These are phyloP conservation scores for Melampsora abietis-canadensis DNA, from an alignment of 1,284 basidiomycete species.

Conservation along the genomic window DNA sequence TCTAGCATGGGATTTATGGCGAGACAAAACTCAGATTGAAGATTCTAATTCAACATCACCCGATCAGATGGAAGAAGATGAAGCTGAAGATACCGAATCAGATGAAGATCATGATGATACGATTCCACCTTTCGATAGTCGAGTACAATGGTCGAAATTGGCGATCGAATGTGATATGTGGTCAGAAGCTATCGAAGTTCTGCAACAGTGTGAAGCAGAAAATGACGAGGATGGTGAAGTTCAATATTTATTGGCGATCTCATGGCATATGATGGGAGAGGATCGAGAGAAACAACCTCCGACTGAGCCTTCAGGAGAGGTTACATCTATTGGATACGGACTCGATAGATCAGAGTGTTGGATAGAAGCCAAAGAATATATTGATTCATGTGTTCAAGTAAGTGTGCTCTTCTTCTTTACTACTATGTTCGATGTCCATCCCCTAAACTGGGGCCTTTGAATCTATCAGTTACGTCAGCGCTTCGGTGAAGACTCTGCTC, in stretches of 20 bases:
- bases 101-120: conserved; percentile 12
- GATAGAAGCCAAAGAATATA: conserved; percentile 71
- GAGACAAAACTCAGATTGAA: conserved; percentile 57
- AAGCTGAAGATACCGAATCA: not conserved
- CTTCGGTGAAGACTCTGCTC: conserved; percentile 63
- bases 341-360: conserved; percentile 74
- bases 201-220: conserved; percentile 73
- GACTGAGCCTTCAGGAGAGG: conserved; percentile 59
- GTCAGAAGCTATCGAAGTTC: conserved; percentile 68
- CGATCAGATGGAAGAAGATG: conserved; percentile 61
- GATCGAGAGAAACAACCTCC: conserved; percentile 55
- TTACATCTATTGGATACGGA: conserved; percentile 57
- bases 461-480: conserved; percentile 61
- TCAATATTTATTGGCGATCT: conserved; percentile 94
- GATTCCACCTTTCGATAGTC: conserved; percentile 70
- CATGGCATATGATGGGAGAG: conserved; percentile 67
- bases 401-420: conserved; percentile 47
- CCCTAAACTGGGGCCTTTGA: conserved; percentile 17
- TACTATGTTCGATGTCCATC: not conserved
- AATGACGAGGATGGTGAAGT: conserved; percentile 86
- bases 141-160: conserved; percentile 72
- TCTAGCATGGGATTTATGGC: conserved; percentile 67
- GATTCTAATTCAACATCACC: conserved; percentile 50
- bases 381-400: conserved; percentile 76
- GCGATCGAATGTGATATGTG: conserved; percentile 75